These are phyloP conservation scores for Metschnikowia similis DNA, from an alignment of 805 yeast genomes.

Conservation along the genomic window DNA sequence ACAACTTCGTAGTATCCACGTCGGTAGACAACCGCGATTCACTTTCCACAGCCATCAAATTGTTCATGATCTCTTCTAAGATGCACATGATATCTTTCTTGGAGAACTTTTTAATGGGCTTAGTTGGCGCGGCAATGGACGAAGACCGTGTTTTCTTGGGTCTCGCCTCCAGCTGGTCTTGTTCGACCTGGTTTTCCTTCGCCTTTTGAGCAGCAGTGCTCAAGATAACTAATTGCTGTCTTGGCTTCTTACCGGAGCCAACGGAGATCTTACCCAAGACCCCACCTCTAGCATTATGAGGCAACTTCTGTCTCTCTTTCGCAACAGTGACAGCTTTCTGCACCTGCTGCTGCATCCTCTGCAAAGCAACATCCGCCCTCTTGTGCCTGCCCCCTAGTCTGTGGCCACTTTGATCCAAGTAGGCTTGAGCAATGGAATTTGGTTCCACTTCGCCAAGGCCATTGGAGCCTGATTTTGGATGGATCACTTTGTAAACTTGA, in stretches of 20 bases:
- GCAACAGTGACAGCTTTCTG: slow-evolving; percentile 95
- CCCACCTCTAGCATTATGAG: slow-evolving; percentile 70
- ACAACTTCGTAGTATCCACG: slow-evolving; percentile 45
- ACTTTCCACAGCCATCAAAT: slow-evolving; percentile 76
- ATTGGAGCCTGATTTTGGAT: slow-evolving; percentile 28
- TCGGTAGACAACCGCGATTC: slow-evolving; percentile 33
- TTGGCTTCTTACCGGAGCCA: slow-evolving; percentile 78
- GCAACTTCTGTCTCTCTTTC: slow-evolving; percentile 72
- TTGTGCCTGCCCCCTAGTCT: slow-evolving; percentile 80
- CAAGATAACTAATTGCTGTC: slow-evolving; percentile 72
- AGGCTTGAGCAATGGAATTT: slow-evolving; percentile 88
- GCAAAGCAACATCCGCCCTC: slow-evolving; percentile 85
- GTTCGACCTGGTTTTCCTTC: slow-evolving; percentile 22
- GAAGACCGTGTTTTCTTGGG: slow-evolving; percentile 26
- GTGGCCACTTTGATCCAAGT: slow-evolving; percentile 86
- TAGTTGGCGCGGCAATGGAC: slow-evolving; percentile 31
- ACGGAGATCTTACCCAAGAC: slow-evolving; percentile 84
- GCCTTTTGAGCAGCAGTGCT: slow-evolving; percentile 45
- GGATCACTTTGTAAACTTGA: slow-evolving; percentile 74
- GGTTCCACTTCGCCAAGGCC: slow-evolving; percentile 33
- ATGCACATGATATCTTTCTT: slow-evolving; percentile 51
- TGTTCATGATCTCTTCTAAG: slow-evolving; percentile 75
- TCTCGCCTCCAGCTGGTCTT: slow-evolving; percentile 14
- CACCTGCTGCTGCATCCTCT: slow-evolving; percentile 97
- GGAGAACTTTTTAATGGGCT: slow-evolving; percentile 29